Conservation (phyloP, 2,329 filamentous ascomycete genomes). For the Fusarium napiforme region DNA sequence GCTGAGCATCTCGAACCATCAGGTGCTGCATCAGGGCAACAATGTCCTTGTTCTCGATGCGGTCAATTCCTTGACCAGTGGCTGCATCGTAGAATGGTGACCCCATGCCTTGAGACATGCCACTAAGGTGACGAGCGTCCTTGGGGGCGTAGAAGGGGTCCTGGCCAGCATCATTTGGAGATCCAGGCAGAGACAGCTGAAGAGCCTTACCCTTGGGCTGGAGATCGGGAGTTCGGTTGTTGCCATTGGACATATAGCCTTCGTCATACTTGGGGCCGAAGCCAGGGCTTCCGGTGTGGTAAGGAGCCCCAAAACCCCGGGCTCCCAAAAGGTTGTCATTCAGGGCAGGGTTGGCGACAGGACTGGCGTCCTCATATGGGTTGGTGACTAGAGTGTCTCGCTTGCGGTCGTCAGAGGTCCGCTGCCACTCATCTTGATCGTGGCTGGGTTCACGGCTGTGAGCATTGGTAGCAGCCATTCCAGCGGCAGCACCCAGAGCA, state of each 20-base stretch:
- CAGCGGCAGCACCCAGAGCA: conserved; percentile 51
- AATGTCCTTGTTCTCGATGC: conserved; percentile 96
- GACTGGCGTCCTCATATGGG: conserved; percentile 73
- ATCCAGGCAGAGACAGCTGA: conserved; percentile 59
- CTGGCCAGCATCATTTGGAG: conserved; percentile 61
- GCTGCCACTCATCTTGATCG: conserved; percentile 72
- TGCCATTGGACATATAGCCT: conserved; percentile 86
- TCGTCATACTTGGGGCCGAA: conserved; percentile 77
- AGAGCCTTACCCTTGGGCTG: conserved; percentile 66
- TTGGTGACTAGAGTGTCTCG: conserved; percentile 74
- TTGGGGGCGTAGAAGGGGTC: conserved; percentile 75
- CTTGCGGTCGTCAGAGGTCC: conserved; percentile 71
- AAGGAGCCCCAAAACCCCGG: conserved; percentile 56
- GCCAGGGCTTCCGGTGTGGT: conserved; percentile 66
- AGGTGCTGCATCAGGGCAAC: conserved; percentile 98
- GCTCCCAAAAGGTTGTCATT: conserved; percentile 61
- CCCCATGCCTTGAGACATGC: conserved; percentile 89
- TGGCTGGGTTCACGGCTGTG: conserved; percentile 66
- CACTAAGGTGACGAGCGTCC: conserved; percentile 76
- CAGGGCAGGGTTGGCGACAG: conserved; percentile 66
- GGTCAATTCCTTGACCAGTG: conserved; percentile 86
- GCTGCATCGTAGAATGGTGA: conserved; percentile 92
- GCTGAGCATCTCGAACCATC: conserved; percentile 94
- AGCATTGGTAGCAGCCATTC: conserved; percentile 50
- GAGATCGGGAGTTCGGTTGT: conserved; percentile 65